Base-by-base conservation (phyloP, 352 stramenopile genomes). In the Globisporangium orthogonon region DNA sequence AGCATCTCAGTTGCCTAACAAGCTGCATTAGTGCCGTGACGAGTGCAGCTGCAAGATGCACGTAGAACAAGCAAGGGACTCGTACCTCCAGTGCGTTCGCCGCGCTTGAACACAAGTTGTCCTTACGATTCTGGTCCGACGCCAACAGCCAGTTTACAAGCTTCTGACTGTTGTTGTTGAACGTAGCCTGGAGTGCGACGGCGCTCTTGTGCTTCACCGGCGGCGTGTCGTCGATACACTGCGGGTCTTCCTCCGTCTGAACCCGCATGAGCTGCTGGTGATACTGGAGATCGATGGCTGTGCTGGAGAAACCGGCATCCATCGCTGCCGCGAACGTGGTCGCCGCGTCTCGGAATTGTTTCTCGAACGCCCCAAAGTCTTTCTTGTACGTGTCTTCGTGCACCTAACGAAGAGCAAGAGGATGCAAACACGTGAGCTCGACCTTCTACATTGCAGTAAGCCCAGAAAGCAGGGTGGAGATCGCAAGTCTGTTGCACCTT, bases 81-180 rank as follows among this genome's bases (percentile, higher is more conserved):
- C 56, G 52, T 64, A 90, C 83, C 70, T 88, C 71, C 39, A 91
- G 65, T 0, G 74, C 52, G 30, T 86, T 81, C 11, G 86, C 78
- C 0, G 82, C 74, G 39, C 68, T 82, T n/a, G 63, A 61, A 7
- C 68, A 74, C n/a, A 85, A 33, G 41, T 79, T 86, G 46, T 89
- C 79, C 59, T 89, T 91, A 23, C 83, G 76, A 50, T 87, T 70
- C 15, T 77, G 73, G 0, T 91, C 82, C 0, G 73, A 89, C 6
- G 81, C 67, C 7, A 86, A 56, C 13, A 94, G 58, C 84, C 84
- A 94, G 18, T 78, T 90, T 3, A 91, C 82, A 15, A 94, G 71
- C 63, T 92, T 91, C 14, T 82, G 66, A 39, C 76, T 76, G 60
- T 80, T 87, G 44, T 77, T 83, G 60, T 86, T 86, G 64, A 83